Evolutionary conservation across 495 filamentous ascomycete species (phyloP), one percentile per base, ranked within the genome.

Genomic region (Recurvomyces mirabilis): DNA sequence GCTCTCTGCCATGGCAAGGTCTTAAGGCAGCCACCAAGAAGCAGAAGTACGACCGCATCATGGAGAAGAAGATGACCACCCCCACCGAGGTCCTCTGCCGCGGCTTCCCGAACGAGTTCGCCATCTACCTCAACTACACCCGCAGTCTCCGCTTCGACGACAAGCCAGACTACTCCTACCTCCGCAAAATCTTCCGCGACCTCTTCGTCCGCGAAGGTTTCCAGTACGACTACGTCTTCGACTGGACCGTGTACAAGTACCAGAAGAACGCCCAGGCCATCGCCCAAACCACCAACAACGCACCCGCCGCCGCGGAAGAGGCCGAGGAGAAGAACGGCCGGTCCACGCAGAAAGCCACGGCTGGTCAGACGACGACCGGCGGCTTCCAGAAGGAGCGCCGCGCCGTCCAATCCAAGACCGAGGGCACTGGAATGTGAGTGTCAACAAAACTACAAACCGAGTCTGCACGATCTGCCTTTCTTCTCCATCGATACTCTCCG

Each of bases 31-130:
- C 93, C 54, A 99, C 93, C 41, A 96, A 99, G 78, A 96, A 99
- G 81, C 91, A 99, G 73, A 99, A 96, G 69, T 96, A 99, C 60
- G 93, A 99, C 68, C 81, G 93, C 40, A 99, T 99, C 68, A 99
- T 96, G 93, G 93, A 99, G 74, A 99, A 99, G 80, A 99, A 99
- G 82, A 96, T 99, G 93, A 99, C 91, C 9, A 99, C 93, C 5
- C 91, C 93, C 14, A 99, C 93, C 55, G 93, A 99, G 60, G 91
- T 96, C 30, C 85, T 99, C 21, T 99, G 93, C 79, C 87, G 91
- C 63, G 91, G 88, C 42, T 96, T 99, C 70, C 93, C 93, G 54
- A 96, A 99, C 61, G 93, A 96, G 69, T 99, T 99, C 62, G 89
- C 93, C 68, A 96, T 95, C 66, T 99, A 99, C 65, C 72, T 99